Conservation (phyloP, 768 basidiomycete species). For the Stropharia rugosoannulata region DNA sequence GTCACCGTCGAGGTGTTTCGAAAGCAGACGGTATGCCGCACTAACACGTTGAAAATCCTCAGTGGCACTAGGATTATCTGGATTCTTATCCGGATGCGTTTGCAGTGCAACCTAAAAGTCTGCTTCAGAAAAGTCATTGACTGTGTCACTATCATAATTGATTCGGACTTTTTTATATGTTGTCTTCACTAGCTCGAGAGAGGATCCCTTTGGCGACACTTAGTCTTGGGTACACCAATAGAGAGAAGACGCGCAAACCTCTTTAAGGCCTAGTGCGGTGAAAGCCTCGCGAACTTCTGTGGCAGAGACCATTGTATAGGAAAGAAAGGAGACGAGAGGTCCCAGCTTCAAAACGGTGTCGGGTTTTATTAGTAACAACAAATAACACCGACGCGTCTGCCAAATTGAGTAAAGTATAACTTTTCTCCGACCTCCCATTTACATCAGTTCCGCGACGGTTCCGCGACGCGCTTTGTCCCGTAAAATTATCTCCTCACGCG, state of each 20-base stretch:
- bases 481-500: background rate
- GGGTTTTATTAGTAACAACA: slow-evolving; percentile 12
- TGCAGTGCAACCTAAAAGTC: slow-evolving; percentile 52
- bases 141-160: background rate
- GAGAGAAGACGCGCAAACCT: slow-evolving; percentile 34
- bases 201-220: slow-evolving; percentile 43
- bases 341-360: no score
- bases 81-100: slow-evolving; percentile 80
- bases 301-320: slow-evolving; percentile 6
- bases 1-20: slow-evolving; percentile 48
- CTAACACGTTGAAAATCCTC: slow-evolving; percentile 67
- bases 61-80: slow-evolving; percentile 61
- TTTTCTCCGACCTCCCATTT: background rate
- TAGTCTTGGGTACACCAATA: background rate
- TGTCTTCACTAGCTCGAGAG: slow-evolving; percentile 63
- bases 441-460: background rate
- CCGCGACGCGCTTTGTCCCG: background rate
- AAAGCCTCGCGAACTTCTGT: slow-evolving; percentile 32
- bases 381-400: background rate
- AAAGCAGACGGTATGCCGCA: slow-evolving; percentile 64
- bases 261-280: slow-evolving; percentile 48
- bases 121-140: background rate
- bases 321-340: slow-evolving; percentile 7
- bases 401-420: slow-evolving; percentile 1
- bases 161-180: slow-evolving; percentile 64